Evolutionary conservation across 441 rosid genomes (phyloP).

Genomic region (Arabidopsis lyrata): DNA sequence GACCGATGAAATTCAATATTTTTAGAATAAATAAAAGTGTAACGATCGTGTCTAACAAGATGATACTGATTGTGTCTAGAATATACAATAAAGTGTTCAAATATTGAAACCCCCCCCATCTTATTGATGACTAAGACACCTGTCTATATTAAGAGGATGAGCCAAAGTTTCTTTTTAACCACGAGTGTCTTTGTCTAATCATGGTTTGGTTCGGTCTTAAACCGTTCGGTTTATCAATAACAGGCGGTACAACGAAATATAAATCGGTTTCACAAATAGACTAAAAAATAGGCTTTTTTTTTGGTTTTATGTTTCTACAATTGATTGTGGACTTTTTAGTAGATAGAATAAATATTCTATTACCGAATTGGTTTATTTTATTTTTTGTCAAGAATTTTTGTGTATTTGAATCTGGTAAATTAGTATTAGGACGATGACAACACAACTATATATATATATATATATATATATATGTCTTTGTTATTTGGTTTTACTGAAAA

Average conservation of each 20-base stretch:
- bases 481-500: neutral
- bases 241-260: neutral
- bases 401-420: neutral
- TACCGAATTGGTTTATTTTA: neutral
- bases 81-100: constrained; percentile 9
- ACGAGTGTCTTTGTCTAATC: constrained; percentile 3
- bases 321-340: neutral
- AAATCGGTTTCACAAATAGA: too few relatives aligned
- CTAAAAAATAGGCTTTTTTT: too few relatives aligned
- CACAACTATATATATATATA: neutral
- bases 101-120: constrained; percentile 27
- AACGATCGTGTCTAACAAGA: constrained; percentile 32
- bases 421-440: neutral
- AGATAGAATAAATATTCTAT: neutral
- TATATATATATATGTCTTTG: neutral
- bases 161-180: neutral
- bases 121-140: constrained; percentile 1
- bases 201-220: constrained; percentile 5
- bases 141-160: constrained; percentile 17
- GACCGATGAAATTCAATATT: neutral
- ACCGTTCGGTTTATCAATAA: neutral
- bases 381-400: too few relatives aligned
- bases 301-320: neutral
- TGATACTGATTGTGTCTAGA: constrained; percentile 30
- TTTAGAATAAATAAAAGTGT: neutral